Evolutionary conservation across 139 green algal genomes (phyloP).

Genomic region (Picochlorum sp.): DNA sequence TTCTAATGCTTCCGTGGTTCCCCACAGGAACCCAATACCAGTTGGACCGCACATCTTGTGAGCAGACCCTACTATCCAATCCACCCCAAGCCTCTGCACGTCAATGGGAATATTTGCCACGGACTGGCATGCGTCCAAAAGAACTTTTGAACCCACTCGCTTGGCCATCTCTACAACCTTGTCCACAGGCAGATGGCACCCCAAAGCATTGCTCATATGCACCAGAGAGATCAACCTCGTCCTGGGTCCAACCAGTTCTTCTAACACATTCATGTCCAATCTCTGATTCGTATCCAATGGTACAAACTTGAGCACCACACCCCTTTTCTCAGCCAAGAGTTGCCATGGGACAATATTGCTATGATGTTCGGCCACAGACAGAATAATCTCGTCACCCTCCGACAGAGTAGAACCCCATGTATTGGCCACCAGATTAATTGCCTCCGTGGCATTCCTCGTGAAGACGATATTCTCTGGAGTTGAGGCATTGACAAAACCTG

Average conservation of each 20-base stretch:
- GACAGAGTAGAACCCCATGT: constrained; percentile 85
- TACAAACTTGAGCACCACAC: constrained; percentile 49
- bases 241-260: constrained; percentile 33
- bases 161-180: constrained; percentile 49
- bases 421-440: constrained; percentile 96
- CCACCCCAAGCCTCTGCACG: constrained; percentile 76
- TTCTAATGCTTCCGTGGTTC: constrained; percentile 68
- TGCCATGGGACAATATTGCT: constrained; percentile 98
- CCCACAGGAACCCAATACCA: constrained; percentile 97
- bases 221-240: constrained; percentile 83
- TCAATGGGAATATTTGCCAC: constrained; percentile 93
- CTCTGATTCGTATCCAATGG: constrained; percentile 52
- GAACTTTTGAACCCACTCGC: constrained; percentile 65
- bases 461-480: constrained; percentile 83
- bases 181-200: constrained; percentile 40
- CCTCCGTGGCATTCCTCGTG: constrained; percentile 91
- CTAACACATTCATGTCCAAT: constrained; percentile 49
- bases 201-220: constrained; percentile 93
- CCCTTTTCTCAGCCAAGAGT: constrained; percentile 72
- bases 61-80: constrained; percentile 88
- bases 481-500: constrained; percentile 74
- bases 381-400: constrained; percentile 89
- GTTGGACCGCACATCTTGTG: constrained; percentile 98
- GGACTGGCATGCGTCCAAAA: constrained; percentile 95
- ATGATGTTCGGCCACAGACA: constrained; percentile 94